Base-by-base conservation (phyloP, 1,139 yeast genomes). In the Yamadazyma oceani region DNA sequence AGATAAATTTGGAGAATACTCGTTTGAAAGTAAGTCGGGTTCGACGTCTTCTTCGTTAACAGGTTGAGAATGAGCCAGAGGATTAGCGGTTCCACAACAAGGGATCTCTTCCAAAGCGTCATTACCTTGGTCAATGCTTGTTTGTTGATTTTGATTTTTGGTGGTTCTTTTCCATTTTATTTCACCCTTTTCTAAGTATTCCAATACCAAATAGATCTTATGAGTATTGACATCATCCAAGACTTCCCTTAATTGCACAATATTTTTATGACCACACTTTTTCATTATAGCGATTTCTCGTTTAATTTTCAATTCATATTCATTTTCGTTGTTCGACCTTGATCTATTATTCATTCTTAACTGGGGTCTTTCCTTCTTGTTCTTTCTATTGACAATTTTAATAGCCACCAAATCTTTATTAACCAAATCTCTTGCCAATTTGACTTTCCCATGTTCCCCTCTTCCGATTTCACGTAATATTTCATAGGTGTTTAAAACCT, bases 401-500 rank as follows among this genome's bases (percentile, higher is more conserved):
- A 94, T 90, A 0, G 98, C 98, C 17, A 90, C 97, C 34, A 80
- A 69, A 48, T 82, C 85, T 35, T 80, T 76, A 11, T 84, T 74
- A 16, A 78, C 73, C 38, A 83, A 61, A 56, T 90, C 94, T 43
- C 76, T 75, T 0, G 96, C 98, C 17, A 94, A 71, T 59, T 92
- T 94, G 31, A 94, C 99, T 59, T 89, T 90, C 13, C 99, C 98
- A 61, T 92, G 98, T 59, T 92, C 97, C 10, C 99, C 99, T 35
- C 87, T 75, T 3, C 99, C 99, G 26, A 94, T 72, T 61, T 92
- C 97, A 31, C 75, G 70, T 27, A 90, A 66, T 28, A 94, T 86
- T 60, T 92, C 98, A 57, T 92, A 94, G 0, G 95, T 83, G 62
- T 94, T 94, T 44, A 94, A 72, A 21, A 85, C 82, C 57, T 90